Evolutionary conservation across 2,329 filamentous ascomycete genomes (phyloP), one percentile per base, ranked within the genome.

Genomic region (Aspergillus latus): DNA sequence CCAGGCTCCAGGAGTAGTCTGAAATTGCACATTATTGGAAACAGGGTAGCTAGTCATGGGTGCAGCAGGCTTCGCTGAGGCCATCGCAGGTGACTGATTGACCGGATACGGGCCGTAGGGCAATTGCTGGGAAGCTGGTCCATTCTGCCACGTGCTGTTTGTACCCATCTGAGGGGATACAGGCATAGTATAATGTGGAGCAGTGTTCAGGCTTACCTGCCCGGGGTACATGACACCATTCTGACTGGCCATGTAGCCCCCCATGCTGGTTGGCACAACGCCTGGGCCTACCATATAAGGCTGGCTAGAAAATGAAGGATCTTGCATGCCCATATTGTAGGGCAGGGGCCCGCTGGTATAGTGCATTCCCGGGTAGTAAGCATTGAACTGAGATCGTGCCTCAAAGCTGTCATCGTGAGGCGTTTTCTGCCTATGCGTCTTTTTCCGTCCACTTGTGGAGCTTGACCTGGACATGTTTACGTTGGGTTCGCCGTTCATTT

Each of bases 391-490:
- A 69, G 73, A 86, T 68, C 82, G 89, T 80, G 73, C 86, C 76
- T 84, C 89, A 79, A 88, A 88, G 46, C 80, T 84, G 68, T 85
- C 82, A 63, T 88, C 84, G 60, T 83, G 81, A 54, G 82, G 81
- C 51, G 78, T 78, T 66, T 90, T 90, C 45, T 86, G 85, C 62
- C 86, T 81, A 62, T 85, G 87, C 43, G 82, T 81, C 68, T 84
- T 93, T 68, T 92, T 92, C 69, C 89, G 91, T 26, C 88, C 89
- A 43, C 88, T 90, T 5, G 89, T 84, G 4, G 93, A 97, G 72
- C 92, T 97, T 16, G 92, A 90, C 47, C 92, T 84, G 16, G 93
- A 97, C 63, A 92, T 81, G 58, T 89, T 89, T 63, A 87, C 88
- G 40, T 86, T 85, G 55, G 88, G 88, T 46, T 89, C 86, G 21